A percentile compares a stretch with the other conserved stretches of the same genome.
Evolutionary conservation across 352 stramenopile species (phyloP).

Genomic region (Pythium dissotocum): DNA sequence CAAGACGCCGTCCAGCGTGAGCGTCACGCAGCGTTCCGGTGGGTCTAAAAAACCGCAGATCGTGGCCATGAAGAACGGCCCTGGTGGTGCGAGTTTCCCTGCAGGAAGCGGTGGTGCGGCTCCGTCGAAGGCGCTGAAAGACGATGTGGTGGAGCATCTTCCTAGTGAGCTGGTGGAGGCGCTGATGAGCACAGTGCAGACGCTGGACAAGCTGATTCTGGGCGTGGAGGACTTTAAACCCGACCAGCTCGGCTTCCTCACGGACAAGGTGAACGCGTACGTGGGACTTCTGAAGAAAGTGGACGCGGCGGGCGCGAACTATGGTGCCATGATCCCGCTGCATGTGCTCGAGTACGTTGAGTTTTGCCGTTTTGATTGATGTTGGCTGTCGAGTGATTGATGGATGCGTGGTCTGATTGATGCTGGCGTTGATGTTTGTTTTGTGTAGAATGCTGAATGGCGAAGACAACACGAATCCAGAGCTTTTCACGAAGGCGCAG

Average conservation of each 20-base stretch:
- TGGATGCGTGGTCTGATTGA: constrained; percentile 2
- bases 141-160: constrained; percentile 65
- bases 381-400: background rate
- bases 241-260: constrained; percentile 60
- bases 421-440: constrained; percentile 7
- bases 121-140: constrained; percentile 38
- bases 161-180: constrained; percentile 56
- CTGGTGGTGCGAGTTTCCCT: constrained; percentile 4
- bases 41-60: constrained; percentile 53
- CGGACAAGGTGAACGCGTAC: constrained; percentile 59
- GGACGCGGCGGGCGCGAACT: constrained; percentile 43
- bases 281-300: constrained; percentile 60
- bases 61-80: constrained; percentile 42
- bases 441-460: constrained; percentile 48
- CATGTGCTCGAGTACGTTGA: constrained; percentile 52
- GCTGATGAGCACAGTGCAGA: constrained; percentile 59
- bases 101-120: constrained; percentile 14
- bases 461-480: constrained; percentile 57
- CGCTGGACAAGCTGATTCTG: constrained; percentile 62
- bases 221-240: constrained; percentile 60
- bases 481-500: constrained; percentile 67
- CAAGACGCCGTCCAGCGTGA: constrained; percentile 55
- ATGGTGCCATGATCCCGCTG: constrained; percentile 60
- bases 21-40: constrained; percentile 20
- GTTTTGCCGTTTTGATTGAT: background rate